Evolutionary conservation across 129 eudicot species (phyloP).

Genomic region (Flaveria bidentis): DNA sequence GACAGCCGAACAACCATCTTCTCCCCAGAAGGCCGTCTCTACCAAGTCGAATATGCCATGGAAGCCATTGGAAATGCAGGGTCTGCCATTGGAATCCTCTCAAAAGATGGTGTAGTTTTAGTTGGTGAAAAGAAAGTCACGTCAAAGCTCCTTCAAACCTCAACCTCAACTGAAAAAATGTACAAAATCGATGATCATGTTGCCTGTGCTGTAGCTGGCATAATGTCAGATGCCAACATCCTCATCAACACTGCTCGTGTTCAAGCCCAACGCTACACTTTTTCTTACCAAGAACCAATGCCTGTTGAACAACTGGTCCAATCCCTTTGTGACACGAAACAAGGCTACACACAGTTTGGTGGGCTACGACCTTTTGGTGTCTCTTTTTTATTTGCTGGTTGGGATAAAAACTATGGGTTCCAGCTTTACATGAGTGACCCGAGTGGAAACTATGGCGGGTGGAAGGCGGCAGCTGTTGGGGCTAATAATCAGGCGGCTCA

Average conservation of each 20-base stretch:
- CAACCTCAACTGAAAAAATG: slow-evolving; percentile 81
- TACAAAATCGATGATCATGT: slow-evolving; percentile 91
- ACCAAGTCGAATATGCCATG: slow-evolving; percentile 94
- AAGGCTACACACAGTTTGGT: slow-evolving; percentile 93
- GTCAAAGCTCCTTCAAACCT: slow-evolving; percentile 89
- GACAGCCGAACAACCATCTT: slow-evolving; percentile 95
- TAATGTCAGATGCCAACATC: slow-evolving; percentile 93
- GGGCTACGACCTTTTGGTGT: slow-evolving; percentile 95
- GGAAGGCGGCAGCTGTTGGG: slow-evolving; percentile 90
- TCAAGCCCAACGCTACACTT: slow-evolving; percentile 82
- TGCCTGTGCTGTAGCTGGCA: slow-evolving; percentile 92
- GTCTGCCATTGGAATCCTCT: slow-evolving; percentile 73
- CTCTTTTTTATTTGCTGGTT: slow-evolving; percentile 81
- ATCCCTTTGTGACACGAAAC: slow-evolving; percentile 87
- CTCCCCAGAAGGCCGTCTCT: slow-evolving; percentile 93
- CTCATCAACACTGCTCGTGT: slow-evolving; percentile 84
- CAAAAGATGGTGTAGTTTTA: slow-evolving; percentile 76
- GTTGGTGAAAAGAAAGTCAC: slow-evolving; percentile 90
- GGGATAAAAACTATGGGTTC: slow-evolving; percentile 88
- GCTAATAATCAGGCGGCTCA: slow-evolving; percentile 89
- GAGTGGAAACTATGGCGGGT: slow-evolving; percentile 88
- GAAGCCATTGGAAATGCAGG: slow-evolving; percentile 97
- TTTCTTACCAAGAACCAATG: slow-evolving; percentile 85
- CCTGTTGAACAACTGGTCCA: slow-evolving; percentile 94
- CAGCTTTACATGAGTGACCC: slow-evolving; percentile 97